Percentiles rank a stretch among this genome's conserved stretches.
These are phyloP conservation scores for Silene coronaria DNA, from an alignment of 179 eudicot genomes.

Conservation along the genomic window DNA sequence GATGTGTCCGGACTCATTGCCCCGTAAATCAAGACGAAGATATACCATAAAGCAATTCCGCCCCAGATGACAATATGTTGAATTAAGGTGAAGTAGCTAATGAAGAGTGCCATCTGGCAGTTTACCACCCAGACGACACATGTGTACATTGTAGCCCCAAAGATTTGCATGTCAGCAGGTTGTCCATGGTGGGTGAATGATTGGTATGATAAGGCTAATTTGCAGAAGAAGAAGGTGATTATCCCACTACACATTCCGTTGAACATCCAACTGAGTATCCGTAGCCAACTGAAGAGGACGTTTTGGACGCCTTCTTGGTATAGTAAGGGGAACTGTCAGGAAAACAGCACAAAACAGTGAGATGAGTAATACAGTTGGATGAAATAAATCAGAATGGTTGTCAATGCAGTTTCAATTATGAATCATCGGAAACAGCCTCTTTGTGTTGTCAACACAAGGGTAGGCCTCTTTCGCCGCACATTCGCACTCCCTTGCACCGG, in stretches of 20 bases:
- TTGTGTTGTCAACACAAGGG: no score
- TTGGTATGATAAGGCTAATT: slow-evolving; percentile 38
- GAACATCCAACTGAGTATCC: slow-evolving; percentile 85
- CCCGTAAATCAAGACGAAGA: slow-evolving; percentile 65
- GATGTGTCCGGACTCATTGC: slow-evolving; percentile 45
- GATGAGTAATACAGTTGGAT: background rate
- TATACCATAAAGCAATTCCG: slow-evolving; percentile 59
- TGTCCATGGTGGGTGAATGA: slow-evolving; percentile 50
- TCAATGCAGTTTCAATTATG: background rate
- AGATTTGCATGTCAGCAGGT: slow-evolving; percentile 45
- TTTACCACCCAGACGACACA: slow-evolving; percentile 79
- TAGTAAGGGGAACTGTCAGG: slow-evolving; percentile 65
- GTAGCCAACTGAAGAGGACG: slow-evolving; percentile 77
- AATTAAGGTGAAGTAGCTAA: slow-evolving; percentile 79
- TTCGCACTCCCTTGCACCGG: no score
- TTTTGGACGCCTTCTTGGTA: slow-evolving; percentile 96
- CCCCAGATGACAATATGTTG: slow-evolving; percentile 90
- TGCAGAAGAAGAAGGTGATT: slow-evolving; percentile 68
- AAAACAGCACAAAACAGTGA: slow-evolving; percentile 4
- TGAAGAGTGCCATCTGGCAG: slow-evolving; percentile 79
- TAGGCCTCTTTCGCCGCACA: no score
- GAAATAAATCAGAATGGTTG: no score
- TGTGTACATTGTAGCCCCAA: slow-evolving; percentile 80
- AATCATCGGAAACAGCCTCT: background rate
- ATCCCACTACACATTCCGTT: slow-evolving; percentile 61